A percentile compares a stretch with the other conserved stretches of the same genome.
These are phyloP conservation scores for Fusarium pseudoanthophilum DNA, from an alignment of 2,329 filamentous ascomycete species.

Conservation along the genomic window DNA sequence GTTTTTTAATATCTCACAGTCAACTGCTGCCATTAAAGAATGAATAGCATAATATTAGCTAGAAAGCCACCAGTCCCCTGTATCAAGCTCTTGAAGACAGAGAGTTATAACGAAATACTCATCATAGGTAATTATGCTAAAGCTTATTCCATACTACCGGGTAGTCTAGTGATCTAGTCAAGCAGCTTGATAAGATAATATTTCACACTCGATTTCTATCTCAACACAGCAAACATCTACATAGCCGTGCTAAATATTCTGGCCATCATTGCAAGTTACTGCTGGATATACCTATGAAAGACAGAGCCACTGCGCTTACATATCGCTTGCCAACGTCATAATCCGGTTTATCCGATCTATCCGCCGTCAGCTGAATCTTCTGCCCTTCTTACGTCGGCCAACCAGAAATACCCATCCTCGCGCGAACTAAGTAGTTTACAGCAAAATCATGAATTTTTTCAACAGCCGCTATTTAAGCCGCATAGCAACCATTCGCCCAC, in stretches of 20 bases:
- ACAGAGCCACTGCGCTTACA: too few species aligned
- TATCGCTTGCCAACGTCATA: rapidly evolving
- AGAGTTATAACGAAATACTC: rapidly evolving
- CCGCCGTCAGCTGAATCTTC: not conserved
- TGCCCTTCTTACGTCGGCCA: not conserved
- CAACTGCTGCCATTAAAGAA: rapidly evolving
- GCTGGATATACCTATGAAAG: too few species aligned
- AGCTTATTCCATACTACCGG: not conserved
- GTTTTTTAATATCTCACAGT: rapidly evolving
- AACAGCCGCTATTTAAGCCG: not conserved
- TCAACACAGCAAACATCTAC: too few species aligned
- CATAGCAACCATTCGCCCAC: not conserved
- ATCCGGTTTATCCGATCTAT: not conserved
- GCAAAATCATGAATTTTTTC: not conserved
- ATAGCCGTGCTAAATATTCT: too few species aligned
- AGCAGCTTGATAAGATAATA: too few species aligned
- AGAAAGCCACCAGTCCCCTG: rapidly evolving
- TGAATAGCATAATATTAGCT: rapidly evolving
- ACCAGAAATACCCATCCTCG: not conserved
- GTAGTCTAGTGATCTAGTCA: not conserved
- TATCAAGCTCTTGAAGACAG: rapidly evolving
- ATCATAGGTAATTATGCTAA: not conserved
- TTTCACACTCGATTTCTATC: rapidly evolving
- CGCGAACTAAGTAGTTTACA: not conserved
- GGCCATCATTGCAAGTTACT: too few species aligned